Evolutionary conservation across 768 basidiomycete species (phyloP), one percentile per base, ranked within the genome.

Genomic region (Russula olivacea): DNA sequence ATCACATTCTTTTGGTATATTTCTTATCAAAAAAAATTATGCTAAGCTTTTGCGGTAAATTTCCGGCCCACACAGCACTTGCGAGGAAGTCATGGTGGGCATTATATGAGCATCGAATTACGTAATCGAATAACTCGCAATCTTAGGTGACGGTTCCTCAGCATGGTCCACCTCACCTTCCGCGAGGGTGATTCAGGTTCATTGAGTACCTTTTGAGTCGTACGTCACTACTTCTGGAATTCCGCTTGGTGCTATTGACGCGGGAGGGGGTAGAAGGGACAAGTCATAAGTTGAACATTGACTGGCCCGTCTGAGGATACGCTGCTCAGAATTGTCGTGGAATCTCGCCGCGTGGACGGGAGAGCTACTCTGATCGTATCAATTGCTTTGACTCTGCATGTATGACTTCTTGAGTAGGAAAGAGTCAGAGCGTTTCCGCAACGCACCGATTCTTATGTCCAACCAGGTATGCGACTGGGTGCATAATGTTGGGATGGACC

Each of bases 291-390:
- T n/a, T n/a, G n/a, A 23, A 94, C 70, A 66, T 85, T 82, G 60
- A 94, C 82, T 62, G 84, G 83, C 8, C 97, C 97, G 63, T 98
- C 97, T 0, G 96, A 97, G 0, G 95, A 98, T 15, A 84, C 85
- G 2, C 93, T 89, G 66, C 85, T 82, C 3, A 84, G 81, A 25
- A 90, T 76, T 0, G 84, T 89, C 11, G 86, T 89, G 9, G 79
- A 77, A 49, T 66, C 68, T 36, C 72, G 71, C 57, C 48, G 4
- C 36, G 69, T 61, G 14, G 71, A 64, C 4, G 85, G 87, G 25
- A 86, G 79, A 2, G 83, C 77, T 61, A 93, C 81, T 7, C 75
- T 69, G 38, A 91, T 78, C 0, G 83, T 85, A 65, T 89, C 84
- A 2, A 95, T 75, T 0, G 88, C 86, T 75, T 95, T 96, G 45